Evolutionary conservation across 164 flowering plant genomes (phyloP).

Genomic region (Kalanchoe fedtschenkoi): DNA sequence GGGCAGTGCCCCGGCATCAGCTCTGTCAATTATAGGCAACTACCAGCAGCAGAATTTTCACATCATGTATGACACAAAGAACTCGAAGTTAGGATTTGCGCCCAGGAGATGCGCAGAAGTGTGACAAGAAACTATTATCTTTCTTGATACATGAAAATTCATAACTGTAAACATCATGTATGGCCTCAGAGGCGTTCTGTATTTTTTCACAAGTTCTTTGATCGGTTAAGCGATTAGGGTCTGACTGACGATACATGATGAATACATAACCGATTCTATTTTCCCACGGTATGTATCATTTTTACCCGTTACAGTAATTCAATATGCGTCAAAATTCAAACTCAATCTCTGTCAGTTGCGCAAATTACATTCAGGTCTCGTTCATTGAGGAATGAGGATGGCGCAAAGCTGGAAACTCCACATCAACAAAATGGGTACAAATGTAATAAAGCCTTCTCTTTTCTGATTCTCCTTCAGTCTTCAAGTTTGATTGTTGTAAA

Average conservation of each 20-base stretch:
- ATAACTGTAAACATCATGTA: constrained; percentile 22
- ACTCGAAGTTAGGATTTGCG: constrained; percentile 80
- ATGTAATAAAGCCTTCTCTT: no score
- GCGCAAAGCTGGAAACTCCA: neutral
- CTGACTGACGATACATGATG: neutral
- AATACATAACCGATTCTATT: neutral
- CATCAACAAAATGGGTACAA: neutral
- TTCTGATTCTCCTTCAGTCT: neutral
- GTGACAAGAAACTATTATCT: constrained; percentile 8
- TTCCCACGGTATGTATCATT: neutral
- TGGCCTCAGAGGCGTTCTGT: neutral
- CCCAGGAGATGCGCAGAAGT: constrained; percentile 72
- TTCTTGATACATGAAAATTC: constrained; percentile 7
- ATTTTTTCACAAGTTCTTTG: constrained; percentile 1
- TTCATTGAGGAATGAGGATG: no score
- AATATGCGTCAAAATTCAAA: no score
- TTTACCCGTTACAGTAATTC: neutral
- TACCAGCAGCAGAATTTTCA: constrained; percentile 98
- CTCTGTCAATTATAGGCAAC: constrained; percentile 79
- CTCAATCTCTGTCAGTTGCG: no score
- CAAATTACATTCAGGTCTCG: no score
- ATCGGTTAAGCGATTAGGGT: neutral
- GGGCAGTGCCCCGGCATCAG: constrained; percentile 49
- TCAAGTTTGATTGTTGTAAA: no score
- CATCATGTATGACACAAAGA: constrained; percentile 71